Conservation (phyloP, 306 rosid genomes). For the Lathyrus sativus region DNA sequence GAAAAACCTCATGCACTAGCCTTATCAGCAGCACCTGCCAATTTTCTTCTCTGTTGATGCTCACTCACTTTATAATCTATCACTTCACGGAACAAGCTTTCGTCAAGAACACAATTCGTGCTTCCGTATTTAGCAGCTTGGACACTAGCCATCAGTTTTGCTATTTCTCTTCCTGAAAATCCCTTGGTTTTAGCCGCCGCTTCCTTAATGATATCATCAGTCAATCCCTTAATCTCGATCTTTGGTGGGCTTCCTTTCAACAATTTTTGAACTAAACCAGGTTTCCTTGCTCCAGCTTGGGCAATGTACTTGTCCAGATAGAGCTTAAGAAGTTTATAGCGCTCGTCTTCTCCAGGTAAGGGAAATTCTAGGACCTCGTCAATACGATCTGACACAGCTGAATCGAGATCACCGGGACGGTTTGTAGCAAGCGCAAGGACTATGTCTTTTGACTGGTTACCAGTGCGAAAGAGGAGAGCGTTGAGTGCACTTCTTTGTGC, state of each 20-base stretch:
- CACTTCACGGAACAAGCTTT: slow-evolving; percentile 76
- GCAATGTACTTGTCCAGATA: slow-evolving; percentile 87
- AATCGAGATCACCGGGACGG: slow-evolving; percentile 96
- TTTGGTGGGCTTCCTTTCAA: slow-evolving; percentile 63
- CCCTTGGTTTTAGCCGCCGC: slow-evolving; percentile 86
- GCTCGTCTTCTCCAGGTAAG: slow-evolving; percentile 89
- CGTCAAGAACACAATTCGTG: slow-evolving; percentile 78
- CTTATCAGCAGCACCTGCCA: slow-evolving; percentile 60
- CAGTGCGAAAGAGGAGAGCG: slow-evolving; percentile 95
- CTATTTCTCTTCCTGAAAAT: slow-evolving; percentile 95
- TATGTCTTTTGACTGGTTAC: slow-evolving; percentile 97
- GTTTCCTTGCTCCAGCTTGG: slow-evolving; percentile 68
- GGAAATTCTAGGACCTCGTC: slow-evolving; percentile 98
- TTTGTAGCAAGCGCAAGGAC: slow-evolving; percentile 98
- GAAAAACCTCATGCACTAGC: slow-evolving; percentile 37
- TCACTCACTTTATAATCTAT: slow-evolving; percentile 94
- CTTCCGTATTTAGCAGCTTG: slow-evolving; percentile 94
- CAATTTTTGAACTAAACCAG: slow-evolving; percentile 60
- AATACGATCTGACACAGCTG: slow-evolving; percentile 92
- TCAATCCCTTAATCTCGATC: slow-evolving; percentile 84
- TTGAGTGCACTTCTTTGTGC: slow-evolving; percentile 99
- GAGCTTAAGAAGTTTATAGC: slow-evolving; percentile 80
- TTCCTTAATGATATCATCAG: slow-evolving; percentile 75
- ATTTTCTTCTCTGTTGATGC: slow-evolving; percentile 89
- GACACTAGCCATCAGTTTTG: slow-evolving; percentile 94